A percentile compares a stretch with the other conserved stretches of the same genome.
These are phyloP conservation scores for Dioscorea dumetorum DNA, from an alignment of 106 monocot genomes.

Conservation along the genomic window DNA sequence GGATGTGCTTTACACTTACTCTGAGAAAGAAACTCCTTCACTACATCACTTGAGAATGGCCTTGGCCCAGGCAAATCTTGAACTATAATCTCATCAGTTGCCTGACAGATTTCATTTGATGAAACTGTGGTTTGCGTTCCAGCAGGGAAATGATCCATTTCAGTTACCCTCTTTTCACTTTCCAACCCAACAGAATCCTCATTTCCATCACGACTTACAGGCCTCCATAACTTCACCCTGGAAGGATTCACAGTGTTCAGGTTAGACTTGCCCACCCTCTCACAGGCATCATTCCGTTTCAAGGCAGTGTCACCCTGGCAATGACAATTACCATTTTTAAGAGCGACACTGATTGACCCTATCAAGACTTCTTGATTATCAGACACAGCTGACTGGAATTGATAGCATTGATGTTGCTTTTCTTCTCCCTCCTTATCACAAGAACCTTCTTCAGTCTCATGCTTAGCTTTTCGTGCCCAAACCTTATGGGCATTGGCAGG, in stretches of 20 bases:
- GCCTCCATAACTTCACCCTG: slow-evolving; percentile 25
- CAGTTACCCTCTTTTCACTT: slow-evolving; percentile 7
- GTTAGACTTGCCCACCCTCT: slow-evolving; percentile 14
- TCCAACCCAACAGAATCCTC: slow-evolving; percentile 1
- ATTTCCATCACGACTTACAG: slow-evolving; percentile 26
- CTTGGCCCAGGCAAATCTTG: slow-evolving; percentile 3
- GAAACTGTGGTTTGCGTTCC: not conserved
- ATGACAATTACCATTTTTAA: slow-evolving; percentile 15
- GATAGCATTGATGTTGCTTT: slow-evolving; percentile 10
- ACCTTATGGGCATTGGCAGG: slow-evolving; percentile 22
- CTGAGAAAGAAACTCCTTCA: slow-evolving; percentile 53
- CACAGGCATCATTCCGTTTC: slow-evolving; percentile 1
- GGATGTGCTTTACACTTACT: slow-evolving; percentile 29
- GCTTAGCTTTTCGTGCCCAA: slow-evolving; percentile 40
- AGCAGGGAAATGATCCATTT: slow-evolving; percentile 1
- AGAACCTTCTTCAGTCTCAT: slow-evolving; percentile 21
- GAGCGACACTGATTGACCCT: slow-evolving; percentile 66
- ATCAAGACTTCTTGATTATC: slow-evolving; percentile 46
- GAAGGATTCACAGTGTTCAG: slow-evolving; percentile 10
- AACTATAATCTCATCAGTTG: not conserved
- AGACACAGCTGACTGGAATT: slow-evolving; percentile 5
- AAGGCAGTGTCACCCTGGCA: not conserved
- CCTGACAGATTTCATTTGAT: not conserved
- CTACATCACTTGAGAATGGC: slow-evolving; percentile 47
- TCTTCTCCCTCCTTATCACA: slow-evolving; percentile 10